Base-by-base conservation (phyloP, 805 yeast genomes). In the Yarrowia bubula region DNA sequence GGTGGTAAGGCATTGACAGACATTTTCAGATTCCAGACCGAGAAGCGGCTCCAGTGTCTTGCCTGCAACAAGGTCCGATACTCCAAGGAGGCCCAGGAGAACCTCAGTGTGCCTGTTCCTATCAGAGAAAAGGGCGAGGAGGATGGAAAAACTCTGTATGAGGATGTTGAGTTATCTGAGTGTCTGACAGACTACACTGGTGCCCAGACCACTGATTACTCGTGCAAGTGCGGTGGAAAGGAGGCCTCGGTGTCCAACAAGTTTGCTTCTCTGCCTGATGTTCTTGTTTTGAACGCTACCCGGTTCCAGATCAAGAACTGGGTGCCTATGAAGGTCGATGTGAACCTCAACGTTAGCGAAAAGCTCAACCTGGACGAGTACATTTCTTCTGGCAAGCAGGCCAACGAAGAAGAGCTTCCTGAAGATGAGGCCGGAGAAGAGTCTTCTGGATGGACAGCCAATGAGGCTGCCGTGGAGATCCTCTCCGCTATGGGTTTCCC, bases 401-500 rank as follows among this genome's bases (percentile, higher is more conserved):
- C 72, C 0, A 79, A 70, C 3, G 87, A 83, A 51, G 71, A 70
- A 4, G 78, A 78, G 6, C 79, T 78, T n/a, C 76, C 72, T 2
- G 79, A 73, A 8, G 76, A 72, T 7, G 71, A 67, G 2, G 69
- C 65, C 1, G 71, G 65, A 0, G 66, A 50, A 2, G 69, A 62
- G 18, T 63, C 8, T 1, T 67, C 66, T 17, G 69, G 39, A 1
- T 53, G 58, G 32, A 63, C 62, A 6, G 88, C 95, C 5, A 81
- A 91, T 67, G 77, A 75, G 37, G 82, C 79, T 0, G 85, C 71
- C 3, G 68, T 91, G 68, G 75, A 79, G 8, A 79, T 81, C 66
- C 81, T 95, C 8, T 74, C 79, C 57, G 84, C 84, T 17, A 95
- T 92, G 97, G 99, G 99, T n/a, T 93, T 95, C 73, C 83, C 92